Conservation (phyloP, 129 eudicot species). For the Heracleum sosnowskyi region DNA sequence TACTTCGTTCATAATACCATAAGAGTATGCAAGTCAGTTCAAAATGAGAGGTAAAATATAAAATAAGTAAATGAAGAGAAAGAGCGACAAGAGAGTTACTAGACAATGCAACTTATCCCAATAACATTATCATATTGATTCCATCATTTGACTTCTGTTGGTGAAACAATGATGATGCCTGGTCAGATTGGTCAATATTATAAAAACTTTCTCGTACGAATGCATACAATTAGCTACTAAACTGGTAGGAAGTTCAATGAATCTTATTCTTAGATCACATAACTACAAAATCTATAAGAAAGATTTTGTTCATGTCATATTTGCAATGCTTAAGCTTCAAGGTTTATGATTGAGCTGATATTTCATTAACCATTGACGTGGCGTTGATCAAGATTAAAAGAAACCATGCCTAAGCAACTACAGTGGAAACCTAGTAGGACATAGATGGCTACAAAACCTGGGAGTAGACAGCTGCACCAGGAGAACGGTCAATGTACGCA, state of each 20-base stretch:
- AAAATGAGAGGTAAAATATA: not conserved
- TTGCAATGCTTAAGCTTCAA: not conserved
- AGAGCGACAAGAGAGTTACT: not conserved
- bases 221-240: not conserved
- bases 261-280: not conserved
- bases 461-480: conserved; percentile 68
- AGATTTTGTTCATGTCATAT: not conserved
- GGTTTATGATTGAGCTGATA: not conserved
- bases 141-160: not conserved
- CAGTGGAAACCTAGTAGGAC: conserved; percentile 10
- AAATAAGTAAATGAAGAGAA: not conserved
- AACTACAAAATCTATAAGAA: not conserved
- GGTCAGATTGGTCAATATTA: not conserved
- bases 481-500: conserved; percentile 88
- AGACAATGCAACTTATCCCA: not conserved
- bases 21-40: not conserved
- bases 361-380: not conserved
- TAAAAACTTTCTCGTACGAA: not conserved
- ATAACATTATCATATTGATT: not conserved
- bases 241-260: not conserved
- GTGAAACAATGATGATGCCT: not conserved
- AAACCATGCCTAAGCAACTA: not conserved
- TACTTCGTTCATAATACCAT: not conserved
- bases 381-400: not conserved
- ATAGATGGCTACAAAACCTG: conserved; percentile 41